Evolutionary conservation across 1,139 yeast species (phyloP).

Genomic region (Pichia norvegensis): DNA sequence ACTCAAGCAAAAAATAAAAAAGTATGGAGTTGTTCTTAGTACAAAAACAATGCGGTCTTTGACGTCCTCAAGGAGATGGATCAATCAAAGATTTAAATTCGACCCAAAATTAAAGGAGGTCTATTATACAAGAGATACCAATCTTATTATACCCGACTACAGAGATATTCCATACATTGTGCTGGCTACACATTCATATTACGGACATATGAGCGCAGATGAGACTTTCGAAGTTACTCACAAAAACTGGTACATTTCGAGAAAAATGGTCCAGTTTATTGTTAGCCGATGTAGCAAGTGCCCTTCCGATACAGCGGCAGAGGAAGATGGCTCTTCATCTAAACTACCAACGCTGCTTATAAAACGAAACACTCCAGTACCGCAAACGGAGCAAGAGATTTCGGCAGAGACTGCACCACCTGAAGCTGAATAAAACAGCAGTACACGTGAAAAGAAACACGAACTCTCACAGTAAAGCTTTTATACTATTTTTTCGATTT

Average conservation of each 20-base stretch:
- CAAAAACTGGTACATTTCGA: conserved; percentile 25
- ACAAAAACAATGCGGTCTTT: conserved; percentile 25
- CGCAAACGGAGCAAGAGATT: background rate
- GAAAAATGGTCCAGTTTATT: conserved; percentile 22
- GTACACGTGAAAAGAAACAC: too few species aligned
- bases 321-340: background rate
- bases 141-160: conserved; percentile 25
- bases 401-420: background rate
- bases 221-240: conserved; percentile 24
- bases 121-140: conserved; percentile 22
- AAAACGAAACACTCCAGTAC: background rate
- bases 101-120: conserved; percentile 17
- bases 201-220: conserved; percentile 16
- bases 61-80: conserved; percentile 27
- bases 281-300: conserved; percentile 14
- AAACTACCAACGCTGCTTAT: background rate
- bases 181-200: conserved; percentile 24
- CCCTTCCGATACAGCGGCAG: background rate
- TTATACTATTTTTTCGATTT: too few species aligned
- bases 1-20: conserved; percentile 19
- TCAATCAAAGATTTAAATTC: conserved; percentile 25
- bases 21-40: conserved; percentile 20
- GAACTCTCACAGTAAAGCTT: too few species aligned
- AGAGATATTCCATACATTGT: conserved; percentile 24
- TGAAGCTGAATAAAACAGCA: background rate